A percentile compares a stretch with the other conserved stretches of the same genome.
These are phyloP conservation scores for Pachysandra terminalis DNA, from an alignment of 164 flowering plant species.

Conservation along the genomic window DNA sequence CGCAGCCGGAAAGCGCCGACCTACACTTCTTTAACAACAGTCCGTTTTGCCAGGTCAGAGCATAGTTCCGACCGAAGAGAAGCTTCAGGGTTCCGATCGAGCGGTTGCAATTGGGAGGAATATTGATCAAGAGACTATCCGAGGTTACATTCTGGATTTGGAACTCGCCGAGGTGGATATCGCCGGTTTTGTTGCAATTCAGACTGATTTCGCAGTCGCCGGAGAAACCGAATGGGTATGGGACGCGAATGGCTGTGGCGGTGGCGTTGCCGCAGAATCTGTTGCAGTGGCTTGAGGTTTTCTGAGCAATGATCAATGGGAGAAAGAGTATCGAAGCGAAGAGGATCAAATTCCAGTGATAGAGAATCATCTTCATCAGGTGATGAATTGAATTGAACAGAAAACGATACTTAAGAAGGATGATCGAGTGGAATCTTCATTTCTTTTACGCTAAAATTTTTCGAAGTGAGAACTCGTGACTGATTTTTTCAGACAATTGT, in stretches of 20 bases:
- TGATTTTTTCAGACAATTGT: too few species aligned
- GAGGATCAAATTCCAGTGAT: background rate
- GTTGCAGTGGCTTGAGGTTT: constrained; percentile 21
- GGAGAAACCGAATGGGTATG: constrained; percentile 77
- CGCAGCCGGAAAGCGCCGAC: constrained; percentile 18
- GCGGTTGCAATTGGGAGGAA: constrained; percentile 55
- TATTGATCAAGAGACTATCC: constrained; percentile 31
- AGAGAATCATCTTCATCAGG: background rate
- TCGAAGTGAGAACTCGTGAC: too few species aligned
- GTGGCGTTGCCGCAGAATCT: constrained; percentile 27
- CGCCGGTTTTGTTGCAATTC: constrained; percentile 32
- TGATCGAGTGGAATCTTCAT: background rate
- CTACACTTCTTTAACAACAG: constrained; percentile 50
- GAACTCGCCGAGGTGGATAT: constrained; percentile 32
- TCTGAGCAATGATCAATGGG: background rate
- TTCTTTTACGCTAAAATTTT: too few species aligned
- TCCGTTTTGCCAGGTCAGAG: constrained; percentile 51
- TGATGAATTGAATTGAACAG: background rate
- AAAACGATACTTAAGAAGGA: background rate
- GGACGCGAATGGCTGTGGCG: constrained; percentile 20
- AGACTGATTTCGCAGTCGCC: constrained; percentile 52
- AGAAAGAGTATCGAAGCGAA: constrained; percentile 5
- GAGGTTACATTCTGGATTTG: constrained; percentile 29
- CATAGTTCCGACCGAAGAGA: constrained; percentile 43
- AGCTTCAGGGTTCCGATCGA: constrained; percentile 15